Evolutionary conservation across 2,329 filamentous ascomycete genomes (phyloP), one percentile per base, ranked within the genome.

Genomic region (Dactylellina parvicollis): DNA sequence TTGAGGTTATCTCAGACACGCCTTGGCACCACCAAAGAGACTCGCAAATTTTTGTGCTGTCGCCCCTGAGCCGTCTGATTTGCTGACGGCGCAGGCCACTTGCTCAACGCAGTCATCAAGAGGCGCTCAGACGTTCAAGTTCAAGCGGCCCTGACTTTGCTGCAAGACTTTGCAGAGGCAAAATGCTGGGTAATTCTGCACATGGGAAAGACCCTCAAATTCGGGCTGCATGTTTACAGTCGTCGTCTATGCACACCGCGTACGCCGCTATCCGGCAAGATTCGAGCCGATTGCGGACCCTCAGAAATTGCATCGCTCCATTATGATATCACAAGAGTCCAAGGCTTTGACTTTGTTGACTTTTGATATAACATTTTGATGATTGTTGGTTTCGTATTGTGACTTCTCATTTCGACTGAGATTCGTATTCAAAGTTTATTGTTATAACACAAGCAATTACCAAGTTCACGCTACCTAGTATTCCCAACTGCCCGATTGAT

Each of bases 1-100:
- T 73, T 60, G 52, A 73, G 36, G 60, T 73, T 73, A 66, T 73
- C 69, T 73, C 54, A 73, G 69, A 66, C 60, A 61, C n/a, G 8
- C 36, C 69, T 73, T 73, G 69, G 69, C 69, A 34, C 28, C 44
- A 38, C 22, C 24, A 50, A 52, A 26, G 44, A 20, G 36, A 16
- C 24, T 22, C 46, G 30, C 44, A 61, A 34, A 54, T 30, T 47
- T 46, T 60, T 54, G n/a, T 20, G 42, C 32, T 1, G 62, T 59
- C 34, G 62, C 64, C 60, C 60, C 69, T 73, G 69, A 65, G 46
- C 69, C 26, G 46, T 66, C 54, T 59, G 50, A 65, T 72, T 65
- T 65, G 67, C 60, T 46, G 24, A 32, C 38, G 4, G n/a, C 16
- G 28, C 54, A 8, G 20, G 50, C 42, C 30, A 50, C 26, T 64